phyloP scores from a whole-genome alignment of 2,329 filamentous ascomycete genomes.

The Neonectria neomacrospora region DNA sequence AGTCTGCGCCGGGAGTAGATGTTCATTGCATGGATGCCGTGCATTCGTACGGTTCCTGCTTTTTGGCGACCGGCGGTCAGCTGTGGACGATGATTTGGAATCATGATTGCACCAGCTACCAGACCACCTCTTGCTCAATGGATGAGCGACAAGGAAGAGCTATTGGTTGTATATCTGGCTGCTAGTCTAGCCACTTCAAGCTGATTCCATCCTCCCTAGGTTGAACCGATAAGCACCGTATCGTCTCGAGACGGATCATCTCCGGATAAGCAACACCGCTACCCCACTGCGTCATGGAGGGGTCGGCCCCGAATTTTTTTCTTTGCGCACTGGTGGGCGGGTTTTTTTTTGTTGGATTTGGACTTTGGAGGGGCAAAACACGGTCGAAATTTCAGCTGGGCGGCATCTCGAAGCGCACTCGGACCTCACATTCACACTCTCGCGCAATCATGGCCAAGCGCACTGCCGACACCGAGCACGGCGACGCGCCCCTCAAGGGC shows the following conservation, averaged over 20 bases:
- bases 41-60: not conserved
- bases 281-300: conserved; percentile 27
- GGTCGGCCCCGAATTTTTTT: conserved; percentile 17
- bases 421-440: not conserved
- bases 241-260: conserved; percentile 8
- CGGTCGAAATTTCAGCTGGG: conserved; percentile 16
- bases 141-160: not conserved
- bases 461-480: conserved; percentile 49
- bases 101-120: not conserved
- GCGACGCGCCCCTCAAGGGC: conserved; percentile 65
- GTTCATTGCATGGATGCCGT: not conserved
- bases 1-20: not conserved
- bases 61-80: too few relatives aligned
- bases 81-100: not conserved
- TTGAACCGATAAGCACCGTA: not conserved
- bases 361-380: conserved; percentile 26
- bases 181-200: not conserved
- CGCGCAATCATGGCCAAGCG: conserved; percentile 36
- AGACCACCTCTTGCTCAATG: not conserved
- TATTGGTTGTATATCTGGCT: not conserved
- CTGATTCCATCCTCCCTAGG: not conserved
- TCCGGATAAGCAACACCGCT: not conserved
- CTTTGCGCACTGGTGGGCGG: conserved; percentile 12
- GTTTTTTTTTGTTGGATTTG: too few relatives aligned
- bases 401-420: not conserved